phyloP scores from a whole-genome alignment of 2,329 filamentous ascomycete species.

The Torrubiella hemipterigena region DNA sequence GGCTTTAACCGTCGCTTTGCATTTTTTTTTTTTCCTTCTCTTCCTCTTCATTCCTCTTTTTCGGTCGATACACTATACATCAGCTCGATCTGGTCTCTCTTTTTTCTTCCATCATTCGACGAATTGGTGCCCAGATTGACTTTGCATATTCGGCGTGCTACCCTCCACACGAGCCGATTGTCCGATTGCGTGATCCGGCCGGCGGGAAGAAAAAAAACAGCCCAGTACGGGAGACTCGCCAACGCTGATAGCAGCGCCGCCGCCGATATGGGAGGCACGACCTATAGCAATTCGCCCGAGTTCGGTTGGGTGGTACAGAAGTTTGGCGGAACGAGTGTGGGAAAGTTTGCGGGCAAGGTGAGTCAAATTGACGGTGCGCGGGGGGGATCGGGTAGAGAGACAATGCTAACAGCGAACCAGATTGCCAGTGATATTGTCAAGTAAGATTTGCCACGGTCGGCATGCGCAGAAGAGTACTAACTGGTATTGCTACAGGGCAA shows the following conservation, averaged over 20 bases:
- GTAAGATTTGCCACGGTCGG: slow-evolving; percentile 14
- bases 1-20: too few relatives aligned
- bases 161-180: too few relatives aligned
- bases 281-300: slow-evolving; percentile 21
- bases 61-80: too few relatives aligned
- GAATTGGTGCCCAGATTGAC: too few relatives aligned
- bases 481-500: slow-evolving; percentile 16
- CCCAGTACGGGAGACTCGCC: background rate
- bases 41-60: too few relatives aligned
- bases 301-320: slow-evolving; percentile 81
- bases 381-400: background rate
- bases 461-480: slow-evolving; percentile 6
- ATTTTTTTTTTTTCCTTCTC: too few relatives aligned
- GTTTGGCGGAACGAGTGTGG: slow-evolving; percentile 89
- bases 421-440: slow-evolving; percentile 31
- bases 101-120: too few relatives aligned
- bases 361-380: slow-evolving; percentile 9
- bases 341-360: slow-evolving; percentile 73
- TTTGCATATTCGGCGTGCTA: too few relatives aligned
- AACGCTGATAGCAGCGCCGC: background rate
- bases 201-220: too few relatives aligned
- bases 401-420: slow-evolving; percentile 11
- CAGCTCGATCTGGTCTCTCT: too few relatives aligned
- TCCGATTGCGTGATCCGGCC: too few relatives aligned
- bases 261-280: slow-evolving; percentile 18